Evolutionary conservation across 129 eudicot genomes (phyloP).

Genomic region (Dittrichia graveolens): DNA sequence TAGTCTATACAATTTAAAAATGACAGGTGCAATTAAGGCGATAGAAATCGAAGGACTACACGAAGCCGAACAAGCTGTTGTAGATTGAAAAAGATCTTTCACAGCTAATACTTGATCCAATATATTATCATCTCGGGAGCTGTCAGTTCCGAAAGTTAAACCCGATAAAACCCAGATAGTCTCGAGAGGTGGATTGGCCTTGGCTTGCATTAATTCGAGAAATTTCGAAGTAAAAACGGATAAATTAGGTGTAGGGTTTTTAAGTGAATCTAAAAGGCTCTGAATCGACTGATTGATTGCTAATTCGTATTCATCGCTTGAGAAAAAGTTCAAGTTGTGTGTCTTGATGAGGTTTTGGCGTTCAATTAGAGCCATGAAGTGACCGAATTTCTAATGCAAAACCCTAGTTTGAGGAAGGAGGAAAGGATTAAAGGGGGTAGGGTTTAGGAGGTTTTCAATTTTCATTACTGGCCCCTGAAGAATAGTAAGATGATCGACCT

Average conservation of each 20-base stretch:
- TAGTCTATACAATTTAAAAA: constrained; percentile 43
- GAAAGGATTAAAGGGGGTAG: constrained; percentile 16
- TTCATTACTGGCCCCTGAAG: constrained; percentile 7
- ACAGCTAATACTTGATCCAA: constrained; percentile 45
- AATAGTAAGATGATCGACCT: constrained; percentile 5
- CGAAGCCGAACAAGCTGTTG: constrained; percentile 53
- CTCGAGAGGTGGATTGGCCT: constrained; percentile 63
- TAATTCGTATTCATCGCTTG: constrained; percentile 48
- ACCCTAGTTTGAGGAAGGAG: constrained; percentile 42
- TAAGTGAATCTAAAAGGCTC: constrained; percentile 46
- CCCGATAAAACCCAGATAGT: constrained; percentile 68
- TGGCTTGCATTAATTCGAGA: constrained; percentile 53
- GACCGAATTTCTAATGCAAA: constrained; percentile 25
- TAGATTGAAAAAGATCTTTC: constrained; percentile 56
- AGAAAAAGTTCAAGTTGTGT: constrained; percentile 36
- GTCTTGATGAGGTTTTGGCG: constrained; percentile 24
- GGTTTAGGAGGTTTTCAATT: constrained; percentile 34
- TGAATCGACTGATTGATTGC: constrained; percentile 51
- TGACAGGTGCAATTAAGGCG: constrained; percentile 57
- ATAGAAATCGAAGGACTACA: constrained; percentile 49
- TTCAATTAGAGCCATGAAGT: constrained; percentile 39
- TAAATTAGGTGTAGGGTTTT: constrained; percentile 33
- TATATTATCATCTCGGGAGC: constrained; percentile 36
- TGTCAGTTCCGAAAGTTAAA: constrained; percentile 38
- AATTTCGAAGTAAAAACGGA: constrained; percentile 46